Evolutionary conservation across 495 filamentous ascomycete species (phyloP), one percentile per base, ranked within the genome.

Genomic region (Aspergillus haitiensis): DNA sequence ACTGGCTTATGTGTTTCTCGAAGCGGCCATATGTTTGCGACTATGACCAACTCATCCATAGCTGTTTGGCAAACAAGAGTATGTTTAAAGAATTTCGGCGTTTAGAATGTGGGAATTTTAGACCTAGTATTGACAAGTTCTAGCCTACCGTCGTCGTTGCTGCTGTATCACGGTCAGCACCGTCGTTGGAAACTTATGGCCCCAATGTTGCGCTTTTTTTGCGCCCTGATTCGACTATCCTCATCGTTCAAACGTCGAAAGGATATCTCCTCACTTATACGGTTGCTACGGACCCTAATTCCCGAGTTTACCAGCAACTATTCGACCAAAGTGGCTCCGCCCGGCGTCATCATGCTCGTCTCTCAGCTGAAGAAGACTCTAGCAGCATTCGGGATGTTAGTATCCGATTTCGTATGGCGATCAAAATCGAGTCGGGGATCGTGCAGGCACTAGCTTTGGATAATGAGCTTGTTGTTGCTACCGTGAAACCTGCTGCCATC

Each of bases 401-500:
- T 60, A 79, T 98, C 46, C 86, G 91, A 16, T 98, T 99, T 75
- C 83, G 94, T 52, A 97, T 97, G 91, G 93, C 95, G 21, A 97
- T 99, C 58, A 95, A 95, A 73, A 90, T 99, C 18, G 94, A 99
- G 72, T 95, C 95, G 8, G 95, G 95, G 2, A 97, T 99, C 61
- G 85, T 85, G 34, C 84, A 81, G 63, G 91, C 88, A n/a, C 72
- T 98, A 49, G 93, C 95, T 3, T 80, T 98, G 39, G 95, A 98
- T 63, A 89, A 94, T 35, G 95, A 97, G 72, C 80, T 99, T 34
- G 81, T 99, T 39, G 93, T 99, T 42, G 92, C 94, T 8, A 99
- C 95, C 5, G 81, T 88, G 62, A 96, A 93, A 69, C 95, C 95
- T 2, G 87, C 92, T 2, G 95, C 95, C 34, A 86, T 98, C 11